These are phyloP conservation scores for Xylaria sp. DNA, from an alignment of 2,329 filamentous ascomycete species.

Conservation along the genomic window DNA sequence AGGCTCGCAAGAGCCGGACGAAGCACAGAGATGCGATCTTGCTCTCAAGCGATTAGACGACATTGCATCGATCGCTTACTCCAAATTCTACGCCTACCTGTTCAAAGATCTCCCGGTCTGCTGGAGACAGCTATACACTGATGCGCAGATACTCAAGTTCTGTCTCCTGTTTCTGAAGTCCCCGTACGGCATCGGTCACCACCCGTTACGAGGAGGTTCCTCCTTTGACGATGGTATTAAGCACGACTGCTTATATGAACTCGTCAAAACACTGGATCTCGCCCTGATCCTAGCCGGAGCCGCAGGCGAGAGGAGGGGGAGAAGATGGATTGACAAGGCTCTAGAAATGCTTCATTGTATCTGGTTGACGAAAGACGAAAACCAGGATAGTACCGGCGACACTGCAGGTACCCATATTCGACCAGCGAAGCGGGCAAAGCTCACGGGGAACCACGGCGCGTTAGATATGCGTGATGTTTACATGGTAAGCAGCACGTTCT, in stretches of 20 bases:
- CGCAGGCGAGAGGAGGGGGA: slow-evolving; percentile 61
- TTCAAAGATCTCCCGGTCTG: slow-evolving; percentile 72
- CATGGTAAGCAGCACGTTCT: slow-evolving; percentile 44
- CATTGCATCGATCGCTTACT: slow-evolving; percentile 67
- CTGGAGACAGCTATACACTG: slow-evolving; percentile 78
- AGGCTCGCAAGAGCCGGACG: background rate
- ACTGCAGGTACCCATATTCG: slow-evolving; percentile 4
- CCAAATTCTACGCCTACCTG: slow-evolving; percentile 75
- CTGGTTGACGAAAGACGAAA: slow-evolving; percentile 18
- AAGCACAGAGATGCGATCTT: slow-evolving; percentile 40
- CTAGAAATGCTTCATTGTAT: slow-evolving; percentile 54
- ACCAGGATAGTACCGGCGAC: background rate
- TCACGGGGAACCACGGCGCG: slow-evolving; percentile 1
- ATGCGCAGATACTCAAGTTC: slow-evolving; percentile 73
- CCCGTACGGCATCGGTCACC: slow-evolving; percentile 18
- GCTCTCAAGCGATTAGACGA: slow-evolving; percentile 62
- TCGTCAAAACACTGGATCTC: slow-evolving; percentile 77
- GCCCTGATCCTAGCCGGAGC: slow-evolving; percentile 80
- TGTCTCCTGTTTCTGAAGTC: slow-evolving; percentile 49
- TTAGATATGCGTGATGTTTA: background rate
- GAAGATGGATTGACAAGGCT: slow-evolving; percentile 61
- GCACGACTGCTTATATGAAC: slow-evolving; percentile 56
- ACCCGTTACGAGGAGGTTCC: slow-evolving; percentile 4
- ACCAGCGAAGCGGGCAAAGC: slow-evolving; percentile 39
- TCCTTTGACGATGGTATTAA: slow-evolving; percentile 27